A percentile compares a stretch with the other conserved stretches of the same genome.
Conservation (phyloP, 352 stramenopile genomes). For the Globisporangium iwayamae region DNA sequence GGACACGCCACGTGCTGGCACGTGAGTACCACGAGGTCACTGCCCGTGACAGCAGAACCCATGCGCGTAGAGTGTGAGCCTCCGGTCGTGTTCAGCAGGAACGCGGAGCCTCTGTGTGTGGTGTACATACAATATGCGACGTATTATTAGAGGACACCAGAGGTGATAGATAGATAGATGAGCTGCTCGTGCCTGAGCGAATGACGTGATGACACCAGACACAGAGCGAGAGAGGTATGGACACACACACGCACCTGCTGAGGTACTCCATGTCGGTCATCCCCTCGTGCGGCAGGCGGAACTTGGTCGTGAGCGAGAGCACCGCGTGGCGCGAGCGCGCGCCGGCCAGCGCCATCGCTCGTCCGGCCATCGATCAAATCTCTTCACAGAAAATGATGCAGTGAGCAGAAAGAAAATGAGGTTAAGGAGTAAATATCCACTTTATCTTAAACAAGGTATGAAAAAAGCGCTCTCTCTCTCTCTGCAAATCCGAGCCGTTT, state of each 20-base stretch:
- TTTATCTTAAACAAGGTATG: not conserved
- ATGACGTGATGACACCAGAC: not conserved
- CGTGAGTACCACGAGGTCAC: slow-evolving; percentile 45
- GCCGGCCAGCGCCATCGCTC: not conserved
- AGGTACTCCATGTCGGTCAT: slow-evolving; percentile 76
- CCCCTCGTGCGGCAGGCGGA: slow-evolving; percentile 74
- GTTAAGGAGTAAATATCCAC: too few relatives aligned
- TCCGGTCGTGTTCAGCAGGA: slow-evolving; percentile 33
- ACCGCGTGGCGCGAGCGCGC: slow-evolving; percentile 31
- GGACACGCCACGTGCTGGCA: slow-evolving; percentile 81
- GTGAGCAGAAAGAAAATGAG: too few relatives aligned
- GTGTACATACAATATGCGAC: not conserved
- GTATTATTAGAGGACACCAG: not conserved
- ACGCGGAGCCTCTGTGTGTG: slow-evolving; percentile 52
- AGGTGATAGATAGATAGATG: not conserved
- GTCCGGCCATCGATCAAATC: not conserved
- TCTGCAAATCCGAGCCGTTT: not conserved
- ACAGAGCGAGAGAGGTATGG: not conserved
- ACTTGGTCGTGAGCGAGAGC: slow-evolving; percentile 75
- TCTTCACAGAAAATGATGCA: too few relatives aligned
- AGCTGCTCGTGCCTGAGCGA: not conserved
- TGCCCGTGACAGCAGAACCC: not conserved
- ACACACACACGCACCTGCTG: slow-evolving; percentile 39
- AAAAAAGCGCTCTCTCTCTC: not conserved
- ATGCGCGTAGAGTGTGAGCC: not conserved